Base-by-base conservation (phyloP, 108 stramenopile genomes). In the Discostella stelligeroides region DNA sequence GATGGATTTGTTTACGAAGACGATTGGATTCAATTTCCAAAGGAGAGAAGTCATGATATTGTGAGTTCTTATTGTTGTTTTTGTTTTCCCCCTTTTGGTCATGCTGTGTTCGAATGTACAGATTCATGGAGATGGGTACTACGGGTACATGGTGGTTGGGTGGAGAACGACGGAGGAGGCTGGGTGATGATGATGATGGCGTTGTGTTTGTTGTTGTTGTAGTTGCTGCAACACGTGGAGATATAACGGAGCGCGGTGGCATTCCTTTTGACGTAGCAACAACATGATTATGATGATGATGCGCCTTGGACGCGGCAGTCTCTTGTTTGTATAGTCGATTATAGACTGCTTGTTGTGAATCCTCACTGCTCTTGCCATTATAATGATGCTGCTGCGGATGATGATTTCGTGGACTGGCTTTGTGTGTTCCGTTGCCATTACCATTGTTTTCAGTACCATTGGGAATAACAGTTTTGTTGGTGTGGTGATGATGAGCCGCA, bases 271-370 rank as follows among this genome's bases (percentile, higher is more conserved):
- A 43, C 41, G 34, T 3, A 3, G n/a, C n/a, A n/a, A n/a, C n/a
- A n/a, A n/a, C n/a, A n/a, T n/a, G n/a, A n/a, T n/a, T n/a, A n/a
- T n/a, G n/a, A n/a, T n/a, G n/a, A 56, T 56, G 54, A 56, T 67
- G 66, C 23, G 54, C 66, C 41, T 28, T 67, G 51, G 66, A 67
- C 4, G 42, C 20, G 23, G 66, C 66, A 28, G 66, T 67, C 7
- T 43, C 66, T 10, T 67, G 66, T 25, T 56, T 55, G 54, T 54
- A 56, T 3, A 67, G 66, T 27, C 66, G 66, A 41, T 56, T 55
- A 40, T 25, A 56, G 15, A 55, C 54, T 15, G 27, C 54, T 34
- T 34, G 34, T 34, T 34, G 34, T 34, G 6, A 3, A 34, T 34
- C 34, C 3, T 34, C 34, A 34, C 6, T 34, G n/a, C n/a, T n/a